Percentiles rank a stretch among this genome's conserved stretches.
phyloP scores from a whole-genome alignment of 225 moss, liverwort and hornwort species.

The Marchantia polymorpha region DNA sequence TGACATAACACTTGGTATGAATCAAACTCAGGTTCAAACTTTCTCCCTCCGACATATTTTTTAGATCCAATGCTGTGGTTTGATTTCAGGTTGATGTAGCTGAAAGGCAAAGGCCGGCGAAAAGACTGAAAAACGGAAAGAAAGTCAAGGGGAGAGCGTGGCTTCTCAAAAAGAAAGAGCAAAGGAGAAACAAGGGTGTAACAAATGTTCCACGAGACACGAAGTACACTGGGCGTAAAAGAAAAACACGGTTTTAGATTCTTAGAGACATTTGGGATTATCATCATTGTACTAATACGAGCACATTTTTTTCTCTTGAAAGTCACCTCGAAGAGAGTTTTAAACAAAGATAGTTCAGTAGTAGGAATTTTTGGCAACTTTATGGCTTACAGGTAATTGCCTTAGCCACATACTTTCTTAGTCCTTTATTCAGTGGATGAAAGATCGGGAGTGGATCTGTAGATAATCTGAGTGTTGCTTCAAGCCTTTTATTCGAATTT shows the following conservation, averaged over 20 bases:
- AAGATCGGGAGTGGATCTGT: neutral
- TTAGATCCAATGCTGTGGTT: neutral
- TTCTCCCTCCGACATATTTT: no score
- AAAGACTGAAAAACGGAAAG: constrained; percentile 39
- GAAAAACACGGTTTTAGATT: constrained; percentile 71
- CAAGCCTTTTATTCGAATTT: no score
- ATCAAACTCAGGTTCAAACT: no score
- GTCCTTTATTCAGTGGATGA: neutral
- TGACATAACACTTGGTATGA: no score
- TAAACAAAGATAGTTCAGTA: neutral
- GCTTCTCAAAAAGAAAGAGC: constrained; percentile 92
- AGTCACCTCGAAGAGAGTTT: neutral
- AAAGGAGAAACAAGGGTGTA: constrained; percentile 61
- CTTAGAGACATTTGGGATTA: neutral
- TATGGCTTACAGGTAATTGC: neutral
- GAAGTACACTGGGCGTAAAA: constrained; percentile 89
- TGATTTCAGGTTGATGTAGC: constrained; percentile 51
- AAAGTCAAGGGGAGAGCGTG: constrained; percentile 58
- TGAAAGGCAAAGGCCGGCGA: constrained; percentile 53
- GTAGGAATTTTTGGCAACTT: neutral
- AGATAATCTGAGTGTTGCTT: neutral
- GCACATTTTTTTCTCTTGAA: neutral
- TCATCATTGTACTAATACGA: neutral
- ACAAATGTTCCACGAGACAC: constrained; percentile 78
- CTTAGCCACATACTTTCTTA: neutral